Evolutionary conservation across 2,329 filamentous ascomycete species (phyloP).

Genomic region (Penicillium brasilianum): DNA sequence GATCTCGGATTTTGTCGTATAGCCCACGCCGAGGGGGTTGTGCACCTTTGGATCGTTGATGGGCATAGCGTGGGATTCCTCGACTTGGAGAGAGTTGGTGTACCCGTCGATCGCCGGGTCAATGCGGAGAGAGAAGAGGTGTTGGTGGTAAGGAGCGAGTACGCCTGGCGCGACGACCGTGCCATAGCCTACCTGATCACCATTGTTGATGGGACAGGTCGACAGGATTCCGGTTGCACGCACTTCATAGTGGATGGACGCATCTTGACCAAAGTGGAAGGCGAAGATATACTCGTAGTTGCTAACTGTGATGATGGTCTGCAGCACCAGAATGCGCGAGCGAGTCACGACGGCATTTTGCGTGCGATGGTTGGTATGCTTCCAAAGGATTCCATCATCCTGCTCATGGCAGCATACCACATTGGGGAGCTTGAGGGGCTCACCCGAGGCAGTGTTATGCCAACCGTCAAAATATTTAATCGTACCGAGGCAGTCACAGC

Average conservation of each 20-base stretch:
- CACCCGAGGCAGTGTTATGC: slow-evolving; percentile 41
- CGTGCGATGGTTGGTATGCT: slow-evolving; percentile 48
- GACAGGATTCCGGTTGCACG: slow-evolving; percentile 55
- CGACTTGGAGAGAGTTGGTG: slow-evolving; percentile 56
- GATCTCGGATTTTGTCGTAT: slow-evolving; percentile 50
- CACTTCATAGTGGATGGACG: slow-evolving; percentile 48
- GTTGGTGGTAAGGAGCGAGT: slow-evolving; percentile 52
- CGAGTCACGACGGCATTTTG: slow-evolving; percentile 42
- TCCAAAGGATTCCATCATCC: slow-evolving; percentile 48
- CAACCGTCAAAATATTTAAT: slow-evolving; percentile 53
- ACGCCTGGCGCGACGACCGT: slow-evolving; percentile 50
- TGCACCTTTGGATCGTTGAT: slow-evolving; percentile 43
- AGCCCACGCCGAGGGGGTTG: slow-evolving; percentile 60
- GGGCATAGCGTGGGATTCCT: slow-evolving; percentile 63
- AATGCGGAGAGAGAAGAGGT: slow-evolving; percentile 52
- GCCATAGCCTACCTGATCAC: slow-evolving; percentile 43
- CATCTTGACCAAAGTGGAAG: slow-evolving; percentile 50
- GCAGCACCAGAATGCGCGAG: slow-evolving; percentile 43
- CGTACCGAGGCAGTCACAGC: slow-evolving; percentile 52
- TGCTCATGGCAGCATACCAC: slow-evolving; percentile 51
- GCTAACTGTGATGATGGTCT: slow-evolving; percentile 49
- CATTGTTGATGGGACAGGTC: slow-evolving; percentile 44
- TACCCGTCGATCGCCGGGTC: slow-evolving; percentile 50
- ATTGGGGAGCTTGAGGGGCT: slow-evolving; percentile 47
- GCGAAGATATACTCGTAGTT: slow-evolving; percentile 55